Base-by-base conservation (phyloP, 345 rosid species). In the Eucalyptus coolabah region DNA sequence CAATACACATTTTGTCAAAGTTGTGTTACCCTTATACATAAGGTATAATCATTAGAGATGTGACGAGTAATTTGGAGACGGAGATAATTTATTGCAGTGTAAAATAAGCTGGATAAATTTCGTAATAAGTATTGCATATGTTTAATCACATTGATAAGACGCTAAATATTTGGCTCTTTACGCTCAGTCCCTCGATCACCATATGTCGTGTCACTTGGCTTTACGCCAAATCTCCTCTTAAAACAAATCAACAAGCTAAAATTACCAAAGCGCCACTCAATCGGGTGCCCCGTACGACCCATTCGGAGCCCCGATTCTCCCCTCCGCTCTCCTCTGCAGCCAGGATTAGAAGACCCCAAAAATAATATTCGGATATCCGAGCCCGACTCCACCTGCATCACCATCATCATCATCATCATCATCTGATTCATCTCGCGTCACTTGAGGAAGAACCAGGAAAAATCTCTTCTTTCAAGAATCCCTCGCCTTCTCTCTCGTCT, bases 121-220 rank as follows among this genome's bases (percentile, higher is more conserved):
- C 3, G 3, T 56, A 23, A 56, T 24, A 56, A 4, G 6, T 24
- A 9, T 4, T 8, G 28, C 0, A 23, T 1, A 18, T 19, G 24
- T 56, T 56, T 56, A 56, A 4, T 10, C 28, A 24, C 63, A 56
- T 56, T 9, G 63, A 56, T 23, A 21, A 56, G 12, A 56, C 28
- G 30, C 24, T 56, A 24, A 56, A 4, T 23, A 24, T 24, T 56
- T 24, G 63, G 63, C 30, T 9, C 28, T 9, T 5, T 5, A 56
- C 28, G 1, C 28, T 9, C 12, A 4, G 30, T 28, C n/a, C 8
- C 32, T 5, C 67, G 16, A 28, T 28, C 32, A 12, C 67, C 30
- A 12, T 2, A 53, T 12, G 69, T 60, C 32, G n/a, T 7, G 69
- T 60, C n/a, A 60, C 32, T 63, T 63, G 32, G 69, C 32, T 13